These are phyloP conservation scores for Cardamine resedifolia DNA, from an alignment of 345 rosid genomes.

Conservation along the genomic window DNA sequence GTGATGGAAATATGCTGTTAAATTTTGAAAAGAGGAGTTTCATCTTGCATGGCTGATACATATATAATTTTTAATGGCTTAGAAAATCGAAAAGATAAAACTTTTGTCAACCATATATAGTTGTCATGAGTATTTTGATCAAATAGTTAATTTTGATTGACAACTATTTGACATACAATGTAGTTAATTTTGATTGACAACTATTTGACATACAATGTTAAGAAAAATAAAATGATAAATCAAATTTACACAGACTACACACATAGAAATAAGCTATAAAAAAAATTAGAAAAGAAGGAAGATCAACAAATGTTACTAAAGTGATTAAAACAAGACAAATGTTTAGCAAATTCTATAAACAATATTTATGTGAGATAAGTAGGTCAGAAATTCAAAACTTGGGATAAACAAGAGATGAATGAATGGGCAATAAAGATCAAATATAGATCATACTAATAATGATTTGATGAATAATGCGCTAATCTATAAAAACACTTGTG, in stretches of 20 bases:
- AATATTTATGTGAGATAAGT: neutral
- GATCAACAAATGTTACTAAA: neutral
- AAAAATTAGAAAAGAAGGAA: neutral
- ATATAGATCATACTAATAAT: neutral
- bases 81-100: neutral
- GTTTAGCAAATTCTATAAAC: neutral
- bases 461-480: slow-evolving; percentile 6
- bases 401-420: neutral
- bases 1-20: too few relatives aligned
- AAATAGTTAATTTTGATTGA: neutral
- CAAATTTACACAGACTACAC: neutral
- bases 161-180: neutral
- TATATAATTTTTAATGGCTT: neutral
- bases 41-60: neutral
- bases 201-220: neutral
- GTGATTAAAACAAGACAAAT: neutral
- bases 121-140: too few relatives aligned
- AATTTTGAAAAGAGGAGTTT: too few relatives aligned
- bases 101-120: neutral
- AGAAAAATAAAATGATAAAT: neutral
- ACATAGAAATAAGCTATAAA: neutral
- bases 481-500: neutral
- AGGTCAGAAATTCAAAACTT: neutral
- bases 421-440: slow-evolving; percentile 4
- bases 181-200: neutral